Base-by-base conservation (phyloP, 2,329 filamentous ascomycete genomes). In the Colletotrichum sp. region DNA sequence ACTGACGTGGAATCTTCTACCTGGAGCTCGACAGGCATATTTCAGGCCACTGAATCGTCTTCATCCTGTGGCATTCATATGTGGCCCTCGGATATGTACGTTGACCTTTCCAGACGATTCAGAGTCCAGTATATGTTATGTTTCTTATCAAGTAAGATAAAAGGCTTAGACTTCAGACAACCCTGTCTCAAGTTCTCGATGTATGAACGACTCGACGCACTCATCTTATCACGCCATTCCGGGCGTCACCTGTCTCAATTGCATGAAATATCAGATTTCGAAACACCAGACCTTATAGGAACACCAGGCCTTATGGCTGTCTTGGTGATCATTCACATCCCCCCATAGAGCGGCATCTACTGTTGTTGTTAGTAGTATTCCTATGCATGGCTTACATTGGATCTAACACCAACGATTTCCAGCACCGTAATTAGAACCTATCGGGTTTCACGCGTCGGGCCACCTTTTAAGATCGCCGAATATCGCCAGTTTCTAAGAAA, bases 201-300 rank as follows among this genome's bases (percentile, higher is more conserved):
- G 16, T 18, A 18, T 18, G 16, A 39, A 39, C 5, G 15, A 39
- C 36, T 39, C 15, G 36, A 44, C 3, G 39, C 8, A 44, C 16
- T 10, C 8, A 10, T n/a, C 18, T 12, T 49, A 1, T n/a, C 39
- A 12, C 39, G 18, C 39, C 0, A n/a, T 49, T 3, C 0, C 39
- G 4, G 8, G 0, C 8, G 39, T n/a, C 18, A n/a, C 5, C 39
- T 49, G 9, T 49, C 39, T 39, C 7, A 39, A 18, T 18, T 18
- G 36, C 16, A 39, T 9, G 36, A 18, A 18, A 9, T 18, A 18
- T 18, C 16, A 39, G 36, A 39, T 39, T 10, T 39, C 16, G 8
- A 1, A 18, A 9, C 36, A 39, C 16, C 36, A 10, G 16, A 18
- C 16, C 16, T 39, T 9, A 9, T 39, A 24, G 24, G 24, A 18